Percentiles rank a stretch among this genome's conserved stretches.
Evolutionary conservation across 1,284 basidiomycete species (phyloP).

Genomic region (Volvariella volvacea): DNA sequence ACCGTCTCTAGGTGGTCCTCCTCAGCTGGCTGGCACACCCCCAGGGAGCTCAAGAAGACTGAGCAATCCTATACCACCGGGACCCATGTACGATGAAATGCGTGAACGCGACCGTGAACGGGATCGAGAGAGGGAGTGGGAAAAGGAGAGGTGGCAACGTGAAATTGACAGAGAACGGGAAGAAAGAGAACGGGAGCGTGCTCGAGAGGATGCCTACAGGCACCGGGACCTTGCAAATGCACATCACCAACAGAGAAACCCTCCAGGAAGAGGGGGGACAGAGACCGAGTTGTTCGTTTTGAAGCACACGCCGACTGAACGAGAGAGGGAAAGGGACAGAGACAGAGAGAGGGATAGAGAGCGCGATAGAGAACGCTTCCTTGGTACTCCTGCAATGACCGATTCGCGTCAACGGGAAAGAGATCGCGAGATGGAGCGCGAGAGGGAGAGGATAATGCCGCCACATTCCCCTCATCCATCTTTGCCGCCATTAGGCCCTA

Average conservation of each 20-base stretch:
- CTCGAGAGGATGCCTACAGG: slow-evolving; percentile 3
- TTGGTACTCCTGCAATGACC: background rate
- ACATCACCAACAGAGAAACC: slow-evolving; percentile 4
- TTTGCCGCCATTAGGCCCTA: slow-evolving; percentile 2
- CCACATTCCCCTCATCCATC: slow-evolving; percentile 3
- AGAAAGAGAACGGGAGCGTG: slow-evolving; percentile 6
- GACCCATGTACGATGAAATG: too few species aligned
- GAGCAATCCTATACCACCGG: too few species aligned
- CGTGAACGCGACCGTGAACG: slow-evolving; percentile 10
- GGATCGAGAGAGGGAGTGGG: slow-evolving; percentile 8
- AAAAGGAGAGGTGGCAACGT: slow-evolving; percentile 12
- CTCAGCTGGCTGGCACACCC: too few species aligned
- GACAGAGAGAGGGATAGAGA: slow-evolving; percentile 10
- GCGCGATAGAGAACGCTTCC: background rate
- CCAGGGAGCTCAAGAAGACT: too few species aligned
- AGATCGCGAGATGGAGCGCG: slow-evolving; percentile 5
- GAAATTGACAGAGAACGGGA: slow-evolving; percentile 10
- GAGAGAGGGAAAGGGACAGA: slow-evolving; percentile 8
- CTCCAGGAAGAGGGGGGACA: background rate
- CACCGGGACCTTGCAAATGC: background rate
- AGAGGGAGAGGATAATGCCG: slow-evolving; percentile 5
- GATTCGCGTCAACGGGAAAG: background rate
- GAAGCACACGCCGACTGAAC: slow-evolving; percentile 2
- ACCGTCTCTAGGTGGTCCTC: too few species aligned
- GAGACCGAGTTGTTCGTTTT: slow-evolving; percentile 3